Base-by-base conservation (phyloP, 2,329 filamentous ascomycete species). In the Keithomyces neogunnii region DNA sequence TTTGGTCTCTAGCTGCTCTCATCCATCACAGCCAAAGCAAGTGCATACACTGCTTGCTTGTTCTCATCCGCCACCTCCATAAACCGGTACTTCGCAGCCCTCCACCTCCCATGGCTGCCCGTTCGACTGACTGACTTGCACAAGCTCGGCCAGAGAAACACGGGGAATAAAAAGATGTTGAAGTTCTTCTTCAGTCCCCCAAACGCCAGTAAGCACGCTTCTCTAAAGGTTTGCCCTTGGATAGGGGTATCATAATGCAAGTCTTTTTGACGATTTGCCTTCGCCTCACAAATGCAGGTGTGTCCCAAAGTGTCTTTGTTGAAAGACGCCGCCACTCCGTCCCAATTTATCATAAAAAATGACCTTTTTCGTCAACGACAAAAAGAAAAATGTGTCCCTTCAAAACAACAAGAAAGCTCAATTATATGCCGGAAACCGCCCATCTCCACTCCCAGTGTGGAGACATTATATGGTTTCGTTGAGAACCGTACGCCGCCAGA, bases 91-190 rank as follows among this genome's bases (percentile, higher is more conserved):
- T 45, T 46, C 31, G 40, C 51, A 44, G 48, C 36, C 31, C 42
- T 19, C 42, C 40, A 29, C 39, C 35, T 26, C 28, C 32, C 51
- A 36, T 28, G 29, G 31, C 31, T 49, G 29, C 43, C 43, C 38
- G 42, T 50, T 38, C 53, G 57, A 56, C 60, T 58, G 58, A 55
- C 58, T 58, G 63, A 63, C 63, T 53, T 67, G 66, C 66, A 67
- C 58, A 54, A 66, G 65, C 61, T 70, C 61, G 65, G 68, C 68
- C 66, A 66, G 67, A 68, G 65, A 69, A 69, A 64, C 58, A 53
- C 42, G 55, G 55, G 67, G 67, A 67, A 67, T 64, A 51, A 65
- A 72, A 73, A 72, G 68, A 72, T 72, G 70, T 73, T 73, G 70
- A 73, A 73, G 56, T 71, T 70, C 69, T 72, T 72, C 69, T 67